A percentile compares a stretch with the other conserved stretches of the same genome.
Evolutionary conservation across 2,329 filamentous ascomycete species (phyloP).

Genomic region (Fusarium verrucosum): DNA sequence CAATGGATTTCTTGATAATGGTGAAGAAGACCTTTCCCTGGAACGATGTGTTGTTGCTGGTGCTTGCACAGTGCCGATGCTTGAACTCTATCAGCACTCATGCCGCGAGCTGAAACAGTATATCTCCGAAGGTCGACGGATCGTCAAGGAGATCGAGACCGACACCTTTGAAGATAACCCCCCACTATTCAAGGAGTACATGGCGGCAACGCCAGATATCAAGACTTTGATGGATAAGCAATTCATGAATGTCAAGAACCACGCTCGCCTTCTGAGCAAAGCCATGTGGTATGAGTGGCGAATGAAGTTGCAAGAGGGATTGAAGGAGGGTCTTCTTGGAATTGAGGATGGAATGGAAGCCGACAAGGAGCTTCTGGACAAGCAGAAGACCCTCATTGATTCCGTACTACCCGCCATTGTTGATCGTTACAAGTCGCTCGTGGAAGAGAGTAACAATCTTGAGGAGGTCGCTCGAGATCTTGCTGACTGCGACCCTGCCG

Average conservation of each 20-base stretch:
- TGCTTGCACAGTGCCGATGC: slow-evolving; percentile 89
- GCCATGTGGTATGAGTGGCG: slow-evolving; percentile 99
- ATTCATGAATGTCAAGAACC: slow-evolving; percentile 96
- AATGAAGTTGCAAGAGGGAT: slow-evolving; percentile 81
- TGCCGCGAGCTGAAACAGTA: slow-evolving; percentile 97
- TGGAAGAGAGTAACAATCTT: slow-evolving; percentile 71
- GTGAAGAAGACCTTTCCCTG: slow-evolving; percentile 65
- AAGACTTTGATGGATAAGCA: slow-evolving; percentile 92
- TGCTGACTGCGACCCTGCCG: slow-evolving; percentile 81
- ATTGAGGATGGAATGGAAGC: slow-evolving; percentile 79
- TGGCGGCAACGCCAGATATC: slow-evolving; percentile 83
- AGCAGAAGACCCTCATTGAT: slow-evolving; percentile 75
- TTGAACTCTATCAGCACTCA: slow-evolving; percentile 94
- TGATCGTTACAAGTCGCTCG: slow-evolving; percentile 68
- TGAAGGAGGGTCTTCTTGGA: slow-evolving; percentile 81
- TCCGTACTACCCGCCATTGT: slow-evolving; percentile 72
- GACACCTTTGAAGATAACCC: slow-evolving; percentile 93
- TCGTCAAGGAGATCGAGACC: slow-evolving; percentile 89
- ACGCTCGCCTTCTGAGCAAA: slow-evolving; percentile 89
- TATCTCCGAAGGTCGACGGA: slow-evolving; percentile 89
- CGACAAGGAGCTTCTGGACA: slow-evolving; percentile 73
- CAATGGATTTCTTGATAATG: slow-evolving; percentile 53
- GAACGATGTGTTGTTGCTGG: slow-evolving; percentile 87
- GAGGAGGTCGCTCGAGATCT: slow-evolving; percentile 78
- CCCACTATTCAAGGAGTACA: slow-evolving; percentile 89